phyloP scores from a whole-genome alignment of 352 stramenopile species.

The Elongisporangium anandrum region DNA sequence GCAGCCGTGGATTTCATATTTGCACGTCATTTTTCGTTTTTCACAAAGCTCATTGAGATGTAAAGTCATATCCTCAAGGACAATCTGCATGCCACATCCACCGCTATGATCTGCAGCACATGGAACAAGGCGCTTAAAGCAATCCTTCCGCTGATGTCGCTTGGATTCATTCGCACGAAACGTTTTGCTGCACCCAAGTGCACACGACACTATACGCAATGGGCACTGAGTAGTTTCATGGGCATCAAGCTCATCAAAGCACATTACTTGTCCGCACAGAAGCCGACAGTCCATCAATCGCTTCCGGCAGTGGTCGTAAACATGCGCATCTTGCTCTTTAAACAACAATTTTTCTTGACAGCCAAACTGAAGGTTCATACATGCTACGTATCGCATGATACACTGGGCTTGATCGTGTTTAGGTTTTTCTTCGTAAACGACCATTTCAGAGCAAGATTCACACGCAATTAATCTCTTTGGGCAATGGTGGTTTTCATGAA shows the following conservation, averaged over 20 bases:
- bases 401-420: conserved; percentile 33
- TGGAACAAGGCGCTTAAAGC: conserved; percentile 43
- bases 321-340: conserved; percentile 30
- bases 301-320: conserved; percentile 55
- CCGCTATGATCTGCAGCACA: conserved; percentile 22
- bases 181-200: conserved; percentile 22
- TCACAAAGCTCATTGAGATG: conserved; percentile 50
- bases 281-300: conserved; percentile 41
- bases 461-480: conserved; percentile 43
- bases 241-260: conserved; percentile 33
- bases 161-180: conserved; percentile 40
- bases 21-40: conserved; percentile 38
- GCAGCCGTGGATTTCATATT: conserved; percentile 51
- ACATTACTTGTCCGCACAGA: conserved; percentile 33
- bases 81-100: conserved; percentile 44
- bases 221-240: conserved; percentile 54
- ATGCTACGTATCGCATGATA: conserved; percentile 29
- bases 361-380: conserved; percentile 48
- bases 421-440: conserved; percentile 33
- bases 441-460: conserved; percentile 29
- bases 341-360: conserved; percentile 37
- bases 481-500: conserved; percentile 61
- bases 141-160: conserved; percentile 34
- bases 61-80: conserved; percentile 51
- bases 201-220: conserved; percentile 39